phyloP scores from a whole-genome alignment of 495 filamentous ascomycete species.

The Penicillium verhagenii region DNA sequence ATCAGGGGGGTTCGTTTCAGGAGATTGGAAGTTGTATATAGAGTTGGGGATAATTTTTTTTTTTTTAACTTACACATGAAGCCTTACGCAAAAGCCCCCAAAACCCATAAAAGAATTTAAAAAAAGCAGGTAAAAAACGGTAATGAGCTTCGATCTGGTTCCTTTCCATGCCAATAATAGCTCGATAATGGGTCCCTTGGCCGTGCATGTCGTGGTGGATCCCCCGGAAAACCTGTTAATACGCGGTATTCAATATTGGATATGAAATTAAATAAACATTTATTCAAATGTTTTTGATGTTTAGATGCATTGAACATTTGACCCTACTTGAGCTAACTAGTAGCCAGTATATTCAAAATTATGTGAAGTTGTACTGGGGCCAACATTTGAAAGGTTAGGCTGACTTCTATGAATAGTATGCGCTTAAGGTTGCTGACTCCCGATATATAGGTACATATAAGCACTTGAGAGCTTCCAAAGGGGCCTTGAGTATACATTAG shows the following conservation, averaged over 20 bases:
- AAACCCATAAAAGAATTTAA: not conserved
- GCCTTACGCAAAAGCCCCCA: conserved; percentile 3
- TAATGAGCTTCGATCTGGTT: conserved; percentile 18
- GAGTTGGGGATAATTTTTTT: conserved; percentile 10
- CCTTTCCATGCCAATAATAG: conserved; percentile 25
- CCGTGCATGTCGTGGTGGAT: conserved; percentile 14
- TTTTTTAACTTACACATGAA: conserved; percentile 3
- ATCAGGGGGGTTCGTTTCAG: conserved; percentile 9
- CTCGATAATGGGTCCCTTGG: conserved; percentile 13
- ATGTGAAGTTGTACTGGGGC: too few species aligned
- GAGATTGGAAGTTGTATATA: not conserved
- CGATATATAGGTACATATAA: too few species aligned
- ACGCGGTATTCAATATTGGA: not conserved
- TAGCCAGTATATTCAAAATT: too few species aligned
- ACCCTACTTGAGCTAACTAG: not conserved
- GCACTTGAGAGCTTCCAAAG: too few species aligned
- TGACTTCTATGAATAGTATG: not conserved
- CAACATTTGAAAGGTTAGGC: not conserved
- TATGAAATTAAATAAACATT: not conserved
- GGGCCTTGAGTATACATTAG: too few species aligned
- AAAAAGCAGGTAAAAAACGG: not conserved
- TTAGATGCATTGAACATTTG: too few species aligned
- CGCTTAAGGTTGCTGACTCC: too few species aligned
- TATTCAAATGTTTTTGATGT: too few species aligned
- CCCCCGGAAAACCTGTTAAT: not conserved